Evolutionary conservation across 352 stramenopile genomes (phyloP), one percentile per base, ranked within the genome.

Genomic region (Globisporangium yorkense): DNA sequence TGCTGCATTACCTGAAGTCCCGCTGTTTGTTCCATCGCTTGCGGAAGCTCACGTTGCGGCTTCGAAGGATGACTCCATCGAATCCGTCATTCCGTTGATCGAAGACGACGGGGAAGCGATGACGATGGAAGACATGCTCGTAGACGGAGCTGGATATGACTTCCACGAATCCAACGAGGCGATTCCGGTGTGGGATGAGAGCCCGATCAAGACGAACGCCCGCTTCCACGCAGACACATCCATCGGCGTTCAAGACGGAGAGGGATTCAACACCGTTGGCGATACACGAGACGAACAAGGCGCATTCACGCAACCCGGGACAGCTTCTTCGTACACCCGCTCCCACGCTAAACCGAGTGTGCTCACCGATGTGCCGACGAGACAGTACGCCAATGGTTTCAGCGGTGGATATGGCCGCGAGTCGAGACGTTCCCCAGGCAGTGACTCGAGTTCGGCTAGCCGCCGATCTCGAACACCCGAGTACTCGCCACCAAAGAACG

Each of bases 401-500:
- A 16, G 18, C 16, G 40, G 40, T 12, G 40, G 18, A 6, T 10
- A 24, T 10, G 40, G 40, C 21, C 24, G 21, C 33, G 18, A 31
- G 21, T 6, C 50, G 10, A 35, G 33, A 12, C 31, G 31, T 7
- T 51, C 48, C 35, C 15, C 31, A 43, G 6, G 40, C 21, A 29
- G 54, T 1, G 39, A 51, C 27, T 8, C 24, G 5, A 39, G 24
- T 8, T 49, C 31, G 39, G 29, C 24, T 10, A n/a, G 16, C 51
- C 50, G 27, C 12, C 46, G 35, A 33, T 16, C 39, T 35, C 27
- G 58, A 6, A 66, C 59, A 15, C 35, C 56, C 29, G 55, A 51
- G 55, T 59, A 60, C 5, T 45, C 39, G 33, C 53, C 33, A 12
- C 21, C 59, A 2, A 49, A 60, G 39, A 47, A 43, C 24, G 44